Evolutionary conservation across 78 protist species (phyloP).

Genomic region (Tieghemostelium lacteum): DNA sequence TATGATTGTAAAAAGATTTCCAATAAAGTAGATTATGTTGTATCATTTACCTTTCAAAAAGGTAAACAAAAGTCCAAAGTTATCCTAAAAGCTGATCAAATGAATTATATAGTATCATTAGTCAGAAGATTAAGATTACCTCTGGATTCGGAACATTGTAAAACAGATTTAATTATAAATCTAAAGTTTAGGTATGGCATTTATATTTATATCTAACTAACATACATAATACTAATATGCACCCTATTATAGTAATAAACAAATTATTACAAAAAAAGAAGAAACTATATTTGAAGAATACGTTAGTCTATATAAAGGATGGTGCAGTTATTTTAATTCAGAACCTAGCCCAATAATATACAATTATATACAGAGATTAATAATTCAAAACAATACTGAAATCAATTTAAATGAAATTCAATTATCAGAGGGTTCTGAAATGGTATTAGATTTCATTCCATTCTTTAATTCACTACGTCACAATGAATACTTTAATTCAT

Average conservation of each 20-base stretch:
- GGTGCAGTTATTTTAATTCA: slow-evolving; percentile 38
- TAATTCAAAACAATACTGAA: slow-evolving; percentile 11
- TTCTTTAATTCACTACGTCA: slow-evolving; percentile 25
- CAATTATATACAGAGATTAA: neutral
- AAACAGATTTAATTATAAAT: slow-evolving; percentile 14
- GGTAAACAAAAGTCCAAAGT: slow-evolving; percentile 63
- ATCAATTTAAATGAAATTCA: slow-evolving; percentile 38
- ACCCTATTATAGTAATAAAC: slow-evolving; percentile 2
- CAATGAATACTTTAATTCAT: slow-evolving; percentile 9
- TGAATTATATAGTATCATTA: slow-evolving; percentile 30
- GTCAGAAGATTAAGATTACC: slow-evolving; percentile 22
- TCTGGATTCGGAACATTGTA: slow-evolving; percentile 57
- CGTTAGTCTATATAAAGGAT: slow-evolving; percentile 50
- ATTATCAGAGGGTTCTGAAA: slow-evolving; percentile 25
- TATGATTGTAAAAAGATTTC: slow-evolving; percentile 51
- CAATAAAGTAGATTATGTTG: slow-evolving; percentile 43
- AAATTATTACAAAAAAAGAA: slow-evolving; percentile 28
- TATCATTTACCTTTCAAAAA: slow-evolving; percentile 46
- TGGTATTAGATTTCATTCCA: slow-evolving; percentile 29
- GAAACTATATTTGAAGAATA: slow-evolving; percentile 6
- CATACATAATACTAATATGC: neutral
- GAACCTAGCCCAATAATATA: slow-evolving; percentile 11
- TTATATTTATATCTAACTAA: too few relatives aligned
- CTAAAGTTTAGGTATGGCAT: slow-evolving; percentile 2
- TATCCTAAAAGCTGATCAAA: slow-evolving; percentile 32